phyloP scores from a whole-genome alignment of 176 grass and related monocot species.

The Echinochloa phyllopogon region DNA sequence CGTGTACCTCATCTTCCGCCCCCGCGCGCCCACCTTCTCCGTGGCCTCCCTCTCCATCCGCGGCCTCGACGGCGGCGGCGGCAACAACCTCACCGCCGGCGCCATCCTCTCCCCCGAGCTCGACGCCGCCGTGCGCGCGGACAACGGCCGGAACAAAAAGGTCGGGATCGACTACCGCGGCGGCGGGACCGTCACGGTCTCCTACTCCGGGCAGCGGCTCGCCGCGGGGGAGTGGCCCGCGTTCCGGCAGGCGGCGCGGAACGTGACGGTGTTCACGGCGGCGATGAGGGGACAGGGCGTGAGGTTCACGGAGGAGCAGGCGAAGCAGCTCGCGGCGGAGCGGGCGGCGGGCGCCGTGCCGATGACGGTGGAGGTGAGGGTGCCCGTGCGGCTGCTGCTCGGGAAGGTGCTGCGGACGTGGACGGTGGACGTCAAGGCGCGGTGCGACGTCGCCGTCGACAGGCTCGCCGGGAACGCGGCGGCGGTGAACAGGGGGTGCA shows the following conservation, averaged over 20 bases:
- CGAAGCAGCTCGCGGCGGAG: constrained; percentile 12
- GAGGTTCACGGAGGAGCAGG: constrained; percentile 35
- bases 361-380: constrained; percentile 43
- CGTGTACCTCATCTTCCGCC: constrained; percentile 68
- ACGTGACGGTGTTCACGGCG: constrained; percentile 58
- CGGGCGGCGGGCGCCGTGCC: constrained; percentile 48
- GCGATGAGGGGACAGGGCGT: constrained; percentile 40
- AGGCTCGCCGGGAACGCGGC: constrained; percentile 37
- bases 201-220: constrained; percentile 54
- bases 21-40: constrained; percentile 68
- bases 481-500: constrained; percentile 36
- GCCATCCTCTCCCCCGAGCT: constrained; percentile 37
- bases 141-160: constrained; percentile 68
- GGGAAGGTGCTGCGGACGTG: constrained; percentile 64
- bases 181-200: constrained; percentile 51
- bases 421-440: constrained; percentile 70
- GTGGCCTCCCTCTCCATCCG: constrained; percentile 56
- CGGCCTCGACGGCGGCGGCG: constrained; percentile 45
- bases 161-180: constrained; percentile 65
- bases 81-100: constrained; percentile 11
- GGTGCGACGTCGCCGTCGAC: constrained; percentile 71
- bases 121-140: constrained; percentile 54
- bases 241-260: constrained; percentile 66
- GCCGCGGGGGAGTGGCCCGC: constrained; percentile 65
- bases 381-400: constrained; percentile 59